These are phyloP conservation scores for Fomitopsis pulvina DNA, from an alignment of 768 basidiomycete genomes.

Conservation along the genomic window DNA sequence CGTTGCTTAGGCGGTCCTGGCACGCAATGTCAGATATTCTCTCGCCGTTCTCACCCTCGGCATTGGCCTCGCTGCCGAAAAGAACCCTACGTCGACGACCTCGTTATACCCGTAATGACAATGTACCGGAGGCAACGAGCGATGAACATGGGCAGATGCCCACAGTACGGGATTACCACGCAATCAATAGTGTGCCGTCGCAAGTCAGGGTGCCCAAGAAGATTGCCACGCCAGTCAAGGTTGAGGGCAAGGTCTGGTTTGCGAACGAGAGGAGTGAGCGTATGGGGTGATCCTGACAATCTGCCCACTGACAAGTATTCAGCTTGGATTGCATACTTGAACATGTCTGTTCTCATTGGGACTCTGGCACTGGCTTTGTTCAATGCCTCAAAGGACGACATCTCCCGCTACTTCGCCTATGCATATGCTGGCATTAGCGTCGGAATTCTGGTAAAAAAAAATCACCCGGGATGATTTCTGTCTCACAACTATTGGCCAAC, in stretches of 20 bases:
- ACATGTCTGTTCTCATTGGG: slow-evolving; percentile 76
- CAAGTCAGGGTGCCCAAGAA: slow-evolving; percentile 77
- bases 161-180: slow-evolving; percentile 65
- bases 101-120: slow-evolving; percentile 64
- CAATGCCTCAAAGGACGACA: slow-evolving; percentile 66
- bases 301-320: not conserved
- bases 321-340: slow-evolving; percentile 95
- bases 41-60: slow-evolving; percentile 65
- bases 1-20: slow-evolving; percentile 52
- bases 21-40: slow-evolving; percentile 50
- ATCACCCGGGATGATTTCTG: not conserved
- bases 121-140: slow-evolving; percentile 55
- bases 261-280: slow-evolving; percentile 86
- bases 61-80: slow-evolving; percentile 44
- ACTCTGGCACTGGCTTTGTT: slow-evolving; percentile 83
- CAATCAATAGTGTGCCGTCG: slow-evolving; percentile 59
- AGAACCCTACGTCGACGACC: slow-evolving; percentile 28
- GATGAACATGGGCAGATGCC: slow-evolving; percentile 49
- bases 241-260: slow-evolving; percentile 97
- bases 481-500: not conserved
- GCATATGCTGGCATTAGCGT: slow-evolving; percentile 77
- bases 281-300: not conserved
- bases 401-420: slow-evolving; percentile 76
- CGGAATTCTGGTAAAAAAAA: slow-evolving; percentile 46
- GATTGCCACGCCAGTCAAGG: slow-evolving; percentile 72